phyloP scores from a whole-genome alignment of 148 eudicot species.

The Rhododendron ovatum region DNA sequence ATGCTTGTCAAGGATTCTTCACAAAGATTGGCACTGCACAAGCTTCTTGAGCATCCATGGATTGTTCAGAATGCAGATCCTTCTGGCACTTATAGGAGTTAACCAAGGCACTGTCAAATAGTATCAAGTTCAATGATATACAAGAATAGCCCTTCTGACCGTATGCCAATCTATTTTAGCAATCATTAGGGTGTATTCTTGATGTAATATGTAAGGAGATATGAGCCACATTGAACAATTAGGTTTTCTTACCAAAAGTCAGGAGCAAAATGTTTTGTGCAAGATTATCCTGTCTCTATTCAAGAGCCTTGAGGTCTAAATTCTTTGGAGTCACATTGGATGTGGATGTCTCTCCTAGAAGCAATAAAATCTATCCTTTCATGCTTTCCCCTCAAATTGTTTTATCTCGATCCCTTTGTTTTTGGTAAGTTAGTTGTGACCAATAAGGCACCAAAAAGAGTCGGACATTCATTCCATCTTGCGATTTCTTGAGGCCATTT shows the following conservation, averaged over 20 bases:
- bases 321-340: not conserved
- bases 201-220: not conserved
- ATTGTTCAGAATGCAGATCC: slow-evolving; percentile 89
- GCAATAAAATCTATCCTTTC: slow-evolving; percentile 1
- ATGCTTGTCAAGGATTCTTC: slow-evolving; percentile 94
- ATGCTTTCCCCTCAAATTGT: not conserved
- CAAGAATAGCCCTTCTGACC: not conserved
- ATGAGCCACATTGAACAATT: not conserved
- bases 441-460: not conserved
- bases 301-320: not conserved
- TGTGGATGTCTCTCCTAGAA: not conserved
- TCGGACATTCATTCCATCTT: not conserved
- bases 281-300: not conserved
- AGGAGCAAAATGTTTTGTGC: not conserved
- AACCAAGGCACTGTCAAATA: not conserved
- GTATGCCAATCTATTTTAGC: not conserved
- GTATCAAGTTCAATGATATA: not conserved
- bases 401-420: not conserved
- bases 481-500: not conserved
- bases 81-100: slow-evolving; percentile 68
- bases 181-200: not conserved
- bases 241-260: not conserved
- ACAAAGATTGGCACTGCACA: slow-evolving; percentile 75
- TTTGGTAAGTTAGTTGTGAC: not conserved
- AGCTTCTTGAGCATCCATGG: slow-evolving; percentile 95